Evolutionary conservation across 805 yeast species (phyloP), one percentile per base, ranked within the genome.

Genomic region (Candida silvicultrix): DNA sequence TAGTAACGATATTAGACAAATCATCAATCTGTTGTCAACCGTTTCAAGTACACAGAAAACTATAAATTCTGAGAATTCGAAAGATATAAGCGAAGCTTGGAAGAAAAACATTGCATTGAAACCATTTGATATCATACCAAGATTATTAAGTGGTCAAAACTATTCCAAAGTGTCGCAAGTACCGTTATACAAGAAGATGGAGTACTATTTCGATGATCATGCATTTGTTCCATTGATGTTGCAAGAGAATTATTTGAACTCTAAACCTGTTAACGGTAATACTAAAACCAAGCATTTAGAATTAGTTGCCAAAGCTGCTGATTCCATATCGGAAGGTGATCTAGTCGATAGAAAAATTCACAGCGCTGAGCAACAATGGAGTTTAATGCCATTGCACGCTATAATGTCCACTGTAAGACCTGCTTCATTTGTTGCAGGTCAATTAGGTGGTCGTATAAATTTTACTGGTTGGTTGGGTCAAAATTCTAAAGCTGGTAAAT

Each of bases 201-300:
- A 86, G 56, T 73, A 89, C 44, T 94, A 89, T 61, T 94, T 94
- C 70, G 89, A 89, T 64, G 99, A 94, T 65, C 86, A 88, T 66
- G 97, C 89, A 60, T 85, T 94, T 62, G 82, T 95, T 1, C 98
- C 99, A 5, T 72, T 92, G 50, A 92, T 94, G 98, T 78, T 94
- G 44, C 97, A 92, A 60, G 99, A 94, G 63, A 94, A 94, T 66
- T 94, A 94, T 62, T 64, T 88, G 42, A 67, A 67, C 32, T 82
- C 95, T 0, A 69, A 68, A 37, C 96, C 95, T 2, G 49, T 71
- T 8, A 64, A 65, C 23, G 66, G 70, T 16, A 59, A 68, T 46
- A 52, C 71, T 11, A 69, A 75, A n/a, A 53, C 67, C 21, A 70
- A 75, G 11, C 87, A 81, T 52, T 65, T 92, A 48, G 71, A 76